Conservation (phyloP, 2,329 filamentous ascomycete species). For the Cyphellophora europaea region DNA sequence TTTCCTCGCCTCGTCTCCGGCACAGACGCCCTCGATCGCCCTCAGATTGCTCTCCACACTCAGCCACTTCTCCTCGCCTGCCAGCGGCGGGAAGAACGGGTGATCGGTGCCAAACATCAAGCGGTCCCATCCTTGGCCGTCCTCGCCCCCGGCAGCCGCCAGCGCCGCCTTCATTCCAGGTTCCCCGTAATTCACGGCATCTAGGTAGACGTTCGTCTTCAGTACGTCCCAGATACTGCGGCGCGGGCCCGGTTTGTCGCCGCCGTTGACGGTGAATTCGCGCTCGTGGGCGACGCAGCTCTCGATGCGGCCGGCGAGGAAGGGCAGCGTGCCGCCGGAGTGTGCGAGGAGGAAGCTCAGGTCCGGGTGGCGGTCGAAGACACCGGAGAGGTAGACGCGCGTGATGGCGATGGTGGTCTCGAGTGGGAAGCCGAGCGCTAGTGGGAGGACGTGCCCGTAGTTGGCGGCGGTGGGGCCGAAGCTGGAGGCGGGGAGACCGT, state of each 20-base stretch:
- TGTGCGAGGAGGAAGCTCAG: slow-evolving; percentile 75
- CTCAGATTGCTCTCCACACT: slow-evolving; percentile 38
- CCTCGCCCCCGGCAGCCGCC: slow-evolving; percentile 48
- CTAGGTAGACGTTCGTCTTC: slow-evolving; percentile 72
- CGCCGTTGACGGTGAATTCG: slow-evolving; percentile 58
- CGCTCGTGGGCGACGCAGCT: slow-evolving; percentile 78
- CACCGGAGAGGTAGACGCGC: slow-evolving; percentile 76
- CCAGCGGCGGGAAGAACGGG: slow-evolving; percentile 34
- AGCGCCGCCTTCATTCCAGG: slow-evolving; percentile 63
- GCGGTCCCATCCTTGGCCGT: slow-evolving; percentile 20
- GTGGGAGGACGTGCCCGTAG: slow-evolving; percentile 79
- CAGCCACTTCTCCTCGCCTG: slow-evolving; percentile 26
- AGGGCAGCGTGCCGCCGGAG: slow-evolving; percentile 79
- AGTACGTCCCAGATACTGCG: slow-evolving; percentile 55
- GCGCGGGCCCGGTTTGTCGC: slow-evolving; percentile 48
- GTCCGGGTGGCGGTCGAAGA: slow-evolving; percentile 65
- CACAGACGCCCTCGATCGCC: slow-evolving; percentile 32
- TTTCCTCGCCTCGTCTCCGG: slow-evolving; percentile 21
- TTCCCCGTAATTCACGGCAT: slow-evolving; percentile 52
- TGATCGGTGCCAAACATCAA: slow-evolving; percentile 36
- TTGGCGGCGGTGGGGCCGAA: slow-evolving; percentile 62
- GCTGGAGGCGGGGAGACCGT: slow-evolving; percentile 71
- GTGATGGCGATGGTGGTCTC: slow-evolving; percentile 88
- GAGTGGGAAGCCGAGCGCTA: slow-evolving; percentile 80
- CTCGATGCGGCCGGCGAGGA: slow-evolving; percentile 79